A percentile compares a stretch with the other conserved stretches of the same genome.
These are phyloP conservation scores for Fusarium agapanthi DNA, from an alignment of 2,329 filamentous ascomycete genomes.

Conservation along the genomic window DNA sequence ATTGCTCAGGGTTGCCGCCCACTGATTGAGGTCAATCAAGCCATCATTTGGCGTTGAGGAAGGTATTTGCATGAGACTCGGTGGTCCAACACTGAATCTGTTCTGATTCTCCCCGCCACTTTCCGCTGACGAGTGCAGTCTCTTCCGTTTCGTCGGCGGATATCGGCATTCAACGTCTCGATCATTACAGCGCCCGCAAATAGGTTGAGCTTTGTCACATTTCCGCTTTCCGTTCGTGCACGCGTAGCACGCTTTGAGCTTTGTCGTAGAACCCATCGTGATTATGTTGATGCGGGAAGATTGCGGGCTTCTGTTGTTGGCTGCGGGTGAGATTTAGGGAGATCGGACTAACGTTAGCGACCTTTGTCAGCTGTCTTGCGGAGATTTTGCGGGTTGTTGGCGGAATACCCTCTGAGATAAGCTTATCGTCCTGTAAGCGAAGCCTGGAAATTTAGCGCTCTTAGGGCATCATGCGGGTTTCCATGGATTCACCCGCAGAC, in stretches of 20 bases:
- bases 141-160: background rate
- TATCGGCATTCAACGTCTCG: constrained; percentile 10
- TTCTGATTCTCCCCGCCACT: background rate
- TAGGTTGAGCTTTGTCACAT: constrained; percentile 8
- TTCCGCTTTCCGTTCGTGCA: background rate
- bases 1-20: background rate
- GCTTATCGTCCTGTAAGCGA: background rate
- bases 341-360: background rate
- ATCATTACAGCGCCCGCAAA: background rate
- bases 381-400: background rate
- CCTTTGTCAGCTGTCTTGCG: constrained; percentile 5
- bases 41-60: background rate
- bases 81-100: background rate
- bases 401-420: background rate
- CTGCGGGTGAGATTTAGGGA: background rate
- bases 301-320: background rate
- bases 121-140: background rate
- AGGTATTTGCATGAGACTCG: background rate
- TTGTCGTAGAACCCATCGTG: background rate
- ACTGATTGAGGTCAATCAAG: background rate
- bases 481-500: background rate
- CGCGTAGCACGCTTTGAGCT: background rate
- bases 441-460: background rate
- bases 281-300: background rate
- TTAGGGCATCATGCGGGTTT: background rate